A percentile compares a stretch with the other conserved stretches of the same genome.
phyloP scores from a whole-genome alignment of 1,284 basidiomycete species.

The Fomitopsis pinicola region DNA sequence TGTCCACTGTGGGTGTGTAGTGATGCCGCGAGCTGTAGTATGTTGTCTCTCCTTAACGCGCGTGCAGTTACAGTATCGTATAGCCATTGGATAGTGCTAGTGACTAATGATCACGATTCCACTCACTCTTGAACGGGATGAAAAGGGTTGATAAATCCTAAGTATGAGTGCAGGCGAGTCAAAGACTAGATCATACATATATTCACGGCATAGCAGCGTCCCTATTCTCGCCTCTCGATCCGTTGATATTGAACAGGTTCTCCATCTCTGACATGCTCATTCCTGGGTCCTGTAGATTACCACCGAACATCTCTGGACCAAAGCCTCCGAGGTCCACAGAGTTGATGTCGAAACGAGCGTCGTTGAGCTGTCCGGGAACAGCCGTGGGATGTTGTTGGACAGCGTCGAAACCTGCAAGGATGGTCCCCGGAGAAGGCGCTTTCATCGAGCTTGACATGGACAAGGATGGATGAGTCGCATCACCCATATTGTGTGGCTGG shows the following conservation, averaged over 20 bases:
- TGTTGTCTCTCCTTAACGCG: neutral
- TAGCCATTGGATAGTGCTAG: neutral
- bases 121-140: neutral
- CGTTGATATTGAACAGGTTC: conserved; percentile 18
- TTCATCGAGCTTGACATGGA: conserved; percentile 6
- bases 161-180: too few species aligned
- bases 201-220: neutral
- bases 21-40: neutral
- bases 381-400: conserved; percentile 5
- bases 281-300: conserved; percentile 1
- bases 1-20: neutral
- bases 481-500: neutral
- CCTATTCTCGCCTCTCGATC: neutral
- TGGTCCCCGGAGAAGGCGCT: conserved; percentile 33
- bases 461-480: neutral
- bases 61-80: neutral
- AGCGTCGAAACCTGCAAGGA: conserved; percentile 29
- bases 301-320: conserved; percentile 9
- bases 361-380: neutral
- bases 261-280: conserved; percentile 17
- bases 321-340: conserved; percentile 11
- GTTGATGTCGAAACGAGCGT: conserved; percentile 10
- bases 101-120: neutral
- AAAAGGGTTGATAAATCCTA: too few species aligned
- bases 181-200: neutral